Conservation (phyloP, 2,329 filamentous ascomycete species). For the Xylaria sp. region DNA sequence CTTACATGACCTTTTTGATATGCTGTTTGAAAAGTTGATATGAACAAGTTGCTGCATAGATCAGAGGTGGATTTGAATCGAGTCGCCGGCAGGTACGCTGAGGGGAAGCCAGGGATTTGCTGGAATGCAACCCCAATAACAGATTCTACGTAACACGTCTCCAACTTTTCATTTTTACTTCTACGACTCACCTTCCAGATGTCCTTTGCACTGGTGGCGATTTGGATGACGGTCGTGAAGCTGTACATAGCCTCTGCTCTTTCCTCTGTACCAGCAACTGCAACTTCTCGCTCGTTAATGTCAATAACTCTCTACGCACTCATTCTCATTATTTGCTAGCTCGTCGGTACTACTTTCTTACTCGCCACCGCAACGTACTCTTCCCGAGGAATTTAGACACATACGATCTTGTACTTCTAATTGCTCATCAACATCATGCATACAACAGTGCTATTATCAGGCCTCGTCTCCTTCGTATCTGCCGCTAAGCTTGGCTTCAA, state of each 20-base stretch:
- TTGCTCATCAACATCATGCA: constrained; percentile 40
- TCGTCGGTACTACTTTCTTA: not conserved
- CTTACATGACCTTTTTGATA: not conserved
- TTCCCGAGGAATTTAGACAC: not conserved
- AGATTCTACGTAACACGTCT: not conserved
- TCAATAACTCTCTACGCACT: not conserved
- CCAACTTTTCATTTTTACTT: not conserved
- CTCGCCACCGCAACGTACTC: not conserved
- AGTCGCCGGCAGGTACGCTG: not conserved
- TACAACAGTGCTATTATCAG: constrained; percentile 43
- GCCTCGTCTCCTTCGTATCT: constrained; percentile 53
- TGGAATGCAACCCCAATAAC: not conserved
- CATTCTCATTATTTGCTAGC: not conserved
- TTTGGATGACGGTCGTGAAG: constrained; percentile 35
- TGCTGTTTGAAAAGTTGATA: not conserved
- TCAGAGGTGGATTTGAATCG: not conserved
- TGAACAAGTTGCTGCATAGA: not conserved
- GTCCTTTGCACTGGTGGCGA: constrained; percentile 25
- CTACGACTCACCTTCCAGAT: not conserved
- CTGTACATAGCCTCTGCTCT: not conserved
- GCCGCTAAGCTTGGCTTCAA: constrained; percentile 73
- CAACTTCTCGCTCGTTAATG: not conserved
- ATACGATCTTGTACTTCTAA: not conserved
- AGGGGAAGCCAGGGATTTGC: not conserved
- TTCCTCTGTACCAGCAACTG: not conserved